Evolutionary conservation across 768 basidiomycete genomes (phyloP).

Genomic region (Gloeophyllum trabeum): DNA sequence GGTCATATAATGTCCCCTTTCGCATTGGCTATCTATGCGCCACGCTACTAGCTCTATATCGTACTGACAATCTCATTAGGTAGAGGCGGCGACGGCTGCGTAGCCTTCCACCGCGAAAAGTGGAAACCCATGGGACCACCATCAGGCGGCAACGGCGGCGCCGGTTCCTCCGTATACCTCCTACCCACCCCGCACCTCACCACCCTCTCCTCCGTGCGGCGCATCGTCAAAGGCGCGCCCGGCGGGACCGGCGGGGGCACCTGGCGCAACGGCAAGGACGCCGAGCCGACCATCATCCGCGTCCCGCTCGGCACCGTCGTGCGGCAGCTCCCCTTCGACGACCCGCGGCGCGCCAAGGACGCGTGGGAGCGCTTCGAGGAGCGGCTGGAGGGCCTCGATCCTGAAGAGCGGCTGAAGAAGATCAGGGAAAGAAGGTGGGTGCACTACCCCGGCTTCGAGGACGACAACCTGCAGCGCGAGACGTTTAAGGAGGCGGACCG

Average conservation of each 20-base stretch:
- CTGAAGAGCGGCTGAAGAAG: slow-evolving; percentile 38
- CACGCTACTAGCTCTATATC: not conserved
- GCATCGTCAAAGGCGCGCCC: slow-evolving; percentile 51
- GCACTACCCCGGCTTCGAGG: slow-evolving; percentile 62
- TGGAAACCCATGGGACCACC: slow-evolving; percentile 78
- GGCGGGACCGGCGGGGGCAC: slow-evolving; percentile 75
- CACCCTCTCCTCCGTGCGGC: slow-evolving; percentile 62
- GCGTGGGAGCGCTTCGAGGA: slow-evolving; percentile 71
- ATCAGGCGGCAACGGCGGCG: slow-evolving; percentile 88
- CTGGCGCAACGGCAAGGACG: slow-evolving; percentile 77
- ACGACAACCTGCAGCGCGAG: slow-evolving; percentile 50
- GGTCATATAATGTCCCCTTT: slow-evolving; percentile 1
- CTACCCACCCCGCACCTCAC: slow-evolving; percentile 69
- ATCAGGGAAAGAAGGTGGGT: slow-evolving; percentile 65
- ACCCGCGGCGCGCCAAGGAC: slow-evolving; percentile 51
- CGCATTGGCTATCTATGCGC: too few relatives aligned
- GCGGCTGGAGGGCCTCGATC: slow-evolving; percentile 32
- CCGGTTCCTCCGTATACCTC: slow-evolving; percentile 82
- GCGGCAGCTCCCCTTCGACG: slow-evolving; percentile 56
- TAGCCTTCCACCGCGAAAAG: slow-evolving; percentile 89
- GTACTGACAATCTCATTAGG: slow-evolving; percentile 29
- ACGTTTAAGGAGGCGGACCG: slow-evolving; percentile 66
- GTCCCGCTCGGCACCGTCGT: slow-evolving; percentile 92
- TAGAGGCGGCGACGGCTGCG: slow-evolving; percentile 83
- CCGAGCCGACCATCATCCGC: slow-evolving; percentile 57